Percentiles rank a stretch among this genome's conserved stretches.
Evolutionary conservation across 495 filamentous ascomycete genomes (phyloP).

Genomic region (Xylaria venustula): DNA sequence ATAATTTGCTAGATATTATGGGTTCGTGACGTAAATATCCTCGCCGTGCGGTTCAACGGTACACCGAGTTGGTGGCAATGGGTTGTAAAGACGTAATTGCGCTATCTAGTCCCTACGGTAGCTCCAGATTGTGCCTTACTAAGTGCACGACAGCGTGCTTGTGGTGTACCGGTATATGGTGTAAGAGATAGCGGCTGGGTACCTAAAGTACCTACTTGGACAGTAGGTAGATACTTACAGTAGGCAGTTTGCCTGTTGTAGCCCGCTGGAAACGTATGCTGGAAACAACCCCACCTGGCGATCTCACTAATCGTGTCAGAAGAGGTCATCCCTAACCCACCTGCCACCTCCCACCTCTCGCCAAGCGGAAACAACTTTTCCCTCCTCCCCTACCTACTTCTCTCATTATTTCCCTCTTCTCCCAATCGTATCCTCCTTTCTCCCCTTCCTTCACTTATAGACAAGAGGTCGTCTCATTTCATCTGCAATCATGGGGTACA

Average conservation of each 20-base stretch:
- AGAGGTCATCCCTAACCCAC: background rate
- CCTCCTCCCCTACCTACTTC: background rate
- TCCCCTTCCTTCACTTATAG: slow-evolving; percentile 13
- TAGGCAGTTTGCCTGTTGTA: no score
- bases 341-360: background rate
- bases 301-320: slow-evolving; percentile 16
- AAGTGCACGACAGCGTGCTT: background rate
- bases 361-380: slow-evolving; percentile 4
- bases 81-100: no score
- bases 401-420: background rate
- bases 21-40: background rate
- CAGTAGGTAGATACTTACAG: background rate
- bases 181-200: no score
- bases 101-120: no score
- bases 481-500: slow-evolving; percentile 79
- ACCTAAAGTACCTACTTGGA: background rate
- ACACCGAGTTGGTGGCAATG: background rate
- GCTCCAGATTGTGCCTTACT: background rate
- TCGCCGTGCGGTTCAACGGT: background rate
- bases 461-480: slow-evolving; percentile 13
- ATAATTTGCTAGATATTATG: background rate
- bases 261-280: no score
- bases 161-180: no score
- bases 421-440: slow-evolving; percentile 19
- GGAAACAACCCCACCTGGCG: slow-evolving; percentile 12